phyloP scores from a whole-genome alignment of 805 yeast species.

The Monosporozyma aerobia region DNA sequence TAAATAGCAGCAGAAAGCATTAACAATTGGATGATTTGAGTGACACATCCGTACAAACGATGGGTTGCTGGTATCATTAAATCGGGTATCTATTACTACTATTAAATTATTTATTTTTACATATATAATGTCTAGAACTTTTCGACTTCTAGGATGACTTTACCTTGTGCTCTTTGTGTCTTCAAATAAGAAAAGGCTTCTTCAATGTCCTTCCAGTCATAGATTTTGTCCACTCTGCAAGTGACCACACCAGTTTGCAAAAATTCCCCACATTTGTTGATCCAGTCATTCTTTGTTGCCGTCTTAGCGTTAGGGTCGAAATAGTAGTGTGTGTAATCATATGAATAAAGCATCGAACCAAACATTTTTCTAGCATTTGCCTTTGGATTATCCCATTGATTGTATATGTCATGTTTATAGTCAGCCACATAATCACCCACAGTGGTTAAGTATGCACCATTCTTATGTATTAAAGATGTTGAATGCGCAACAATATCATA shows the following conservation, averaged over 20 bases:
- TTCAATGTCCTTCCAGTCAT: conserved; percentile 44
- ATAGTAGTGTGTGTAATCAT: conserved; percentile 31
- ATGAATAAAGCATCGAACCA: conserved; percentile 30
- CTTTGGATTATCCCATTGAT: conserved; percentile 30
- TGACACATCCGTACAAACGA: neutral
- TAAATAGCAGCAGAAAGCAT: neutral
- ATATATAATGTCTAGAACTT: conserved; percentile 22
- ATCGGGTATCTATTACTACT: neutral
- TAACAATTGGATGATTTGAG: neutral
- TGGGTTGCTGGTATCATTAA: too few species aligned
- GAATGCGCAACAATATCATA: conserved; percentile 41
- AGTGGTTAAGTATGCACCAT: conserved; percentile 48
- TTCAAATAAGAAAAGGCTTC: conserved; percentile 47
- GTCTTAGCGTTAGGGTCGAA: conserved; percentile 27
- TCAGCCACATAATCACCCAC: conserved; percentile 50
- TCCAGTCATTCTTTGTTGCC: conserved; percentile 32
- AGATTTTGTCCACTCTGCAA: conserved; percentile 47
- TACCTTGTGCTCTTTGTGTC: conserved; percentile 54
- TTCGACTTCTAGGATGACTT: conserved; percentile 47
- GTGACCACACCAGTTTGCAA: conserved; percentile 39
- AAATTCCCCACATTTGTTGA: conserved; percentile 35
- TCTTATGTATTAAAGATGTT: conserved; percentile 35
- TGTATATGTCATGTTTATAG: conserved; percentile 31
- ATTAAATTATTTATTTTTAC: neutral
- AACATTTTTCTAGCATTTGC: conserved; percentile 30